Conservation (phyloP, 2,329 filamentous ascomycete genomes). For the Stachybotrys echinatus region DNA sequence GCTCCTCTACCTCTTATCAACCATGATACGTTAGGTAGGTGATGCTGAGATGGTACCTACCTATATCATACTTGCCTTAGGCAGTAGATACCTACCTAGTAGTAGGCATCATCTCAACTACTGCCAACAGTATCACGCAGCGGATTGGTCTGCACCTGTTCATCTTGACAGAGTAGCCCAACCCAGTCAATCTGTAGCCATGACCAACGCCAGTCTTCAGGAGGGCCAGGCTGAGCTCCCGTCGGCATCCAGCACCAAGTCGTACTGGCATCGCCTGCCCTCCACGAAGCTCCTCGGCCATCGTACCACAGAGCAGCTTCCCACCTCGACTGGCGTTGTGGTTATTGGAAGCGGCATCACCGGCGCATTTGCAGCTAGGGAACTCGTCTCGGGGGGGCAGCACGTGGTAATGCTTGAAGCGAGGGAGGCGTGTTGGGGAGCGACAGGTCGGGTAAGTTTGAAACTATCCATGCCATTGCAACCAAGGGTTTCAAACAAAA, state of each 20-base stretch:
- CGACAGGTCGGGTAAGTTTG: constrained; percentile 67
- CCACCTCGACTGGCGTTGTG: constrained; percentile 59
- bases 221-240: constrained; percentile 50
- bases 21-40: too few species aligned
- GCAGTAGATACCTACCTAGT: too few species aligned
- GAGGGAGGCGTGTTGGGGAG: constrained; percentile 74
- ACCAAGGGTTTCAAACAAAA: too few species aligned
- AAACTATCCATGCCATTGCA: too few species aligned
- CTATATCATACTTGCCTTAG: too few species aligned
- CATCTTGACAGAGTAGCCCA: not conserved
- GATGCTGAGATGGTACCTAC: too few species aligned
- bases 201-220: constrained; percentile 23
- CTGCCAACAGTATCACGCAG: too few species aligned
- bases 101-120: too few species aligned
- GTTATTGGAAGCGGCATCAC: constrained; percentile 74
- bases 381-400: constrained; percentile 46
- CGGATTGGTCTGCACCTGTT: not conserved
- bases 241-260: constrained; percentile 52
- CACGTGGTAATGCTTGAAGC: constrained; percentile 71
- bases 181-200: constrained; percentile 11
- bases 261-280: constrained; percentile 71
- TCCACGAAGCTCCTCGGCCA: constrained; percentile 61
- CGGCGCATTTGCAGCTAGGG: constrained; percentile 65
- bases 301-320: constrained; percentile 59
- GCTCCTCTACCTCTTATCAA: too few species aligned